phyloP scores from a whole-genome alignment of 2,329 filamentous ascomycete genomes.

The Arthrobotrys sinensis region DNA sequence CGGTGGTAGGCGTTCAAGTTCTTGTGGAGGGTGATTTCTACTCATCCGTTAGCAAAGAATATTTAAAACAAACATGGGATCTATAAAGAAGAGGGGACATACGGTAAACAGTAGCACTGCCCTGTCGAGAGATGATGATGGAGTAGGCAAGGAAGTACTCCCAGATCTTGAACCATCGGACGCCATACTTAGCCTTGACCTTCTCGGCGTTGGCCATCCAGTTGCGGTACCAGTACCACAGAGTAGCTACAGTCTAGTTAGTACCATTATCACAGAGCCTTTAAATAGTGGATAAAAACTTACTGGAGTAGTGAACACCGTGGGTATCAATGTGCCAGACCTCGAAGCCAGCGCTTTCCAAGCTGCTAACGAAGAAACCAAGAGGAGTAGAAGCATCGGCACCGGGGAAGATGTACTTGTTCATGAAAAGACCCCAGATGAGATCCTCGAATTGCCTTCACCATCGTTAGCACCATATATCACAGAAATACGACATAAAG shows the following conservation, averaged over 20 bases:
- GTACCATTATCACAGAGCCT: conserved; percentile 66
- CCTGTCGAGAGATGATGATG: conserved; percentile 86
- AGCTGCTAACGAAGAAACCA: conserved; percentile 84
- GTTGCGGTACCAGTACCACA: conserved; percentile 99
- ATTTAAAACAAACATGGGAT: neutral
- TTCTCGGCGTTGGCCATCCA: conserved; percentile 96
- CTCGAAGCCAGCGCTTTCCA: conserved; percentile 90
- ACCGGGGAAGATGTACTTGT: conserved; percentile 98
- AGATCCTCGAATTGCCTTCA: conserved; percentile 76
- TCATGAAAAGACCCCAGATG: conserved; percentile 99
- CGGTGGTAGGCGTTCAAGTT: conserved; percentile 91
- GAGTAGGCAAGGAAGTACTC: conserved; percentile 91
- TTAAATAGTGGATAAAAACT: conserved; percentile 2
- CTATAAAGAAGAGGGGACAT: neutral
- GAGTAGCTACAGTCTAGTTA: conserved; percentile 81
- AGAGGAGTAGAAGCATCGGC: conserved; percentile 95
- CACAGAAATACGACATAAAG: conserved; percentile 29
- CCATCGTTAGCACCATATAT: conserved; percentile 16
- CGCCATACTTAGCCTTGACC: conserved; percentile 94
- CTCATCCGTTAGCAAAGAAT: neutral
- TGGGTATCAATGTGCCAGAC: conserved; percentile 93
- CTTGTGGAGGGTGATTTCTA: conserved; percentile 84
- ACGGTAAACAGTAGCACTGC: conserved; percentile 84
- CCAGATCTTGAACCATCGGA: conserved; percentile 97
- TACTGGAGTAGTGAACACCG: conserved; percentile 74